Evolutionary conservation across 1,284 basidiomycete species (phyloP), one percentile per base, ranked within the genome.

Genomic region (Mycena citricolor): DNA sequence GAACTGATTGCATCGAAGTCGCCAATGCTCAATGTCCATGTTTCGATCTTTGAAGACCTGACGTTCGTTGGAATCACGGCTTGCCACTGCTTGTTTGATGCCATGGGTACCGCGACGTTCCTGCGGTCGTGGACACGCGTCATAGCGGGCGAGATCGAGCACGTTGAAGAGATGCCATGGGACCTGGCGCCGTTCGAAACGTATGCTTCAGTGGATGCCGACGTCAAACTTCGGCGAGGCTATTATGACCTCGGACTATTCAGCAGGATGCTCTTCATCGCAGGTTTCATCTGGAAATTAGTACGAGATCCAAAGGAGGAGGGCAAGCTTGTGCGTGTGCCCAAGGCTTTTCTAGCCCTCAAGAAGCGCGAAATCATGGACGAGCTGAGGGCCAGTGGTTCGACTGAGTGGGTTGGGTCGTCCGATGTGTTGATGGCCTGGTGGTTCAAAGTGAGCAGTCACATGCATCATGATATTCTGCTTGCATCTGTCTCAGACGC

Each of bases 41-140:
- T 44, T 29, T 21, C 44, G 8, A 17, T 42, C 4, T 51, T 51
- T 22, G 33, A 47, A 28, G 49, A 51, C 11, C 0, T 40, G 7
- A 51, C 49, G 5, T 51, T 51, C 37, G 33, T 47, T 11, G 49
- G 49, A 3, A 4, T 51, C 16, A 51, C 39, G 1, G 32, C 44
- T 8, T 11, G 25, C 10, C 49, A 51, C 16, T 16, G 46, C 8
- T 13, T 19, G 8, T 32, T 51, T 8, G 49, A 51, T 25, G 44
- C 40, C 2, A 22, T 47, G 4, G 49, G 49, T 4, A 40, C 37
- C 32, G 12, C 19, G 14, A 29, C 40, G 7, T 21, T 51, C 5
- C 25, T 51, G 5, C 40, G 33, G 13, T 44, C 44, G 10, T 51
- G 44, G 44, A 42, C 48, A 10, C 38, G 33, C 8, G 13, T 51